phyloP scores from a whole-genome alignment of 768 basidiomycete species.

The Thelephora ganbajun region DNA sequence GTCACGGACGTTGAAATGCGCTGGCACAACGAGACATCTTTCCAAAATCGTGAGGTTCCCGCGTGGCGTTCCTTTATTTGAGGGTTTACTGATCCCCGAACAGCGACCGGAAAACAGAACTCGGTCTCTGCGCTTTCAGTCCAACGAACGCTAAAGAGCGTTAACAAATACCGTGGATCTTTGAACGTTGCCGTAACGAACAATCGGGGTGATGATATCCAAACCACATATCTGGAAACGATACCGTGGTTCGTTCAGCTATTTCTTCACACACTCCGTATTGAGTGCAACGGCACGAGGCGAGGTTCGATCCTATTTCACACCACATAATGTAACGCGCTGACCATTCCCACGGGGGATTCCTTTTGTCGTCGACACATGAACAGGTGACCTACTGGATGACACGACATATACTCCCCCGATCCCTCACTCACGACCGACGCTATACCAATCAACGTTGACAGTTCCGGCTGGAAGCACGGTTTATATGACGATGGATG shows the following conservation, averaged over 20 bases:
- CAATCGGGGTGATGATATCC: conserved; percentile 26
- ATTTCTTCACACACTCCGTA: conserved; percentile 66
- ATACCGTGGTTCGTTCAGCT: conserved; percentile 90
- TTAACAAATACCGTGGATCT: conserved; percentile 62
- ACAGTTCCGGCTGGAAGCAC: conserved; percentile 56
- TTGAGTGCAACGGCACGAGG: conserved; percentile 30
- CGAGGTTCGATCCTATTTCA: conserved; percentile 21
- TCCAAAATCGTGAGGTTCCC: conserved; percentile 45
- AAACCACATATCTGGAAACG: conserved; percentile 70
- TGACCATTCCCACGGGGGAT: neutral
- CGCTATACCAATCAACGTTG: conserved; percentile 60
- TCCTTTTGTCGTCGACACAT: conserved; percentile 1
- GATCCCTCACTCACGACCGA: conserved; percentile 57
- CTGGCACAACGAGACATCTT: conserved; percentile 36
- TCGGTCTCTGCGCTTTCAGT: conserved; percentile 43
- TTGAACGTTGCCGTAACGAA: conserved; percentile 61
- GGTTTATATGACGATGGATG: conserved; percentile 53
- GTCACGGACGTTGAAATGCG: conserved; percentile 44
- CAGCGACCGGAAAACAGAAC: conserved; percentile 21
- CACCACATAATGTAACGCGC: conserved; percentile 7
- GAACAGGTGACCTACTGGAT: conserved; percentile 46
- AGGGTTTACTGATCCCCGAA: neutral
- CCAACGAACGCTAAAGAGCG: conserved; percentile 57
- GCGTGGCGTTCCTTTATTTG: neutral
- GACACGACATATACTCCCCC: conserved; percentile 56